A percentile compares a stretch with the other conserved stretches of the same genome.
Evolutionary conservation across 2,329 filamentous ascomycete genomes (phyloP).

Genomic region (Ceratocystis huliohia): DNA sequence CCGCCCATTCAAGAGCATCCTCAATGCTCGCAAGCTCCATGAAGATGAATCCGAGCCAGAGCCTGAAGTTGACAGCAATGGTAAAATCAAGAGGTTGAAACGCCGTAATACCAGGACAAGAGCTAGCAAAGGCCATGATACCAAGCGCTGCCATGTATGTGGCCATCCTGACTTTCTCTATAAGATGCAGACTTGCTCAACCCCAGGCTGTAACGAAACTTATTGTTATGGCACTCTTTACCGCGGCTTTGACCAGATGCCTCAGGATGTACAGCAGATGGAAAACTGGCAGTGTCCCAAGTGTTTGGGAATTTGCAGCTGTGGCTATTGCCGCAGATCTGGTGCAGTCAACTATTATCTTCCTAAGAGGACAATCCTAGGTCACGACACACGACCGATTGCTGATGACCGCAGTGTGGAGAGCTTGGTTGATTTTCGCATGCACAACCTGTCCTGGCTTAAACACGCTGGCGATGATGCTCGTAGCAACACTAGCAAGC

Average conservation of each 20-base stretch:
- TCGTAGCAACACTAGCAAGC: conserved; percentile 43
- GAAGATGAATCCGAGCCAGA: conserved; percentile 31
- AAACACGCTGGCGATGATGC: conserved; percentile 46
- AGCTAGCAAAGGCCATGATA: conserved; percentile 34
- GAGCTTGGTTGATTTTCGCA: conserved; percentile 75
- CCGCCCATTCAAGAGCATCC: conserved; percentile 73
- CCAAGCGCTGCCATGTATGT: conserved; percentile 72
- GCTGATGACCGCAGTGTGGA: conserved; percentile 88
- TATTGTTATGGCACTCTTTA: conserved; percentile 95
- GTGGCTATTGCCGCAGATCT: conserved; percentile 57
- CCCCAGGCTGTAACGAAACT: conserved; percentile 52
- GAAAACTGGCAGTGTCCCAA: conserved; percentile 79
- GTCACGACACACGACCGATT: conserved; percentile 80
- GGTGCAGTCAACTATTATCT: conserved; percentile 64
- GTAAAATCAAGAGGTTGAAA: conserved; percentile 29
- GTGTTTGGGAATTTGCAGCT: conserved; percentile 78
- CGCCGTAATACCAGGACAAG: background rate
- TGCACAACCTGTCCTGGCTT: conserved; percentile 79
- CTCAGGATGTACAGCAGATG: conserved; percentile 67
- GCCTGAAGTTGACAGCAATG: conserved; percentile 50
- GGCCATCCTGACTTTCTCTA: conserved; percentile 67
- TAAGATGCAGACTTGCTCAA: conserved; percentile 71
- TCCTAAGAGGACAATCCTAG: conserved; percentile 75
- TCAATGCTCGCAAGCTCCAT: conserved; percentile 37
- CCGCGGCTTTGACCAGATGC: conserved; percentile 81